Conservation (phyloP, 106 monocot genomes). For the Phalaenopsis equestris region DNA sequence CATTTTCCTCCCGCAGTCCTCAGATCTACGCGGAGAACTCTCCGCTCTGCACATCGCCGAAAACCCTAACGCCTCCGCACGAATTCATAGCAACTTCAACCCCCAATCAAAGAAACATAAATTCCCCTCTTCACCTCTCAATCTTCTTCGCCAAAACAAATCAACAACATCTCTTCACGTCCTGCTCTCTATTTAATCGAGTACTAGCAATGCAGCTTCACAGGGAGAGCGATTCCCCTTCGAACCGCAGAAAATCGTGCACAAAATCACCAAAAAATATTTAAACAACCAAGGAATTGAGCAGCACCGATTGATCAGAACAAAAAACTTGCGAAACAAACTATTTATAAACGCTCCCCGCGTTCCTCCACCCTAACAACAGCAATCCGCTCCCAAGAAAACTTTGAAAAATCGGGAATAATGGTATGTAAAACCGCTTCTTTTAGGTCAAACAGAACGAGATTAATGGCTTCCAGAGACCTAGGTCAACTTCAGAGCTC, state of each 20-base stretch:
- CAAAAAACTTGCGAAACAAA: not conserved
- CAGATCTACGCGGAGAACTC: constrained; percentile 1
- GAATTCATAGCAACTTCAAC: not conserved
- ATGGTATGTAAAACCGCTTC: not conserved
- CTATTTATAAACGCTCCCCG: not conserved
- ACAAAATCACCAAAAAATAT: not conserved
- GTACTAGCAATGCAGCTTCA: not conserved
- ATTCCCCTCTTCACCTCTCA: not conserved
- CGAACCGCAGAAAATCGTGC: not conserved
- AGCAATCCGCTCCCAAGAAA: not conserved
- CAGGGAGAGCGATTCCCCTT: not conserved
- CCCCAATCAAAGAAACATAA: not conserved
- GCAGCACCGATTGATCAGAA: not conserved
- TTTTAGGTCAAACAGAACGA: not conserved
- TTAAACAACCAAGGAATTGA: not conserved
- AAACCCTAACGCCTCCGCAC: not conserved
- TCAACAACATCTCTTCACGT: not conserved
- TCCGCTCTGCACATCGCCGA: not conserved
- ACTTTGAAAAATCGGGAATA: not conserved
- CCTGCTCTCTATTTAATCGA: not conserved
- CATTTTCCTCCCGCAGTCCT: constrained; percentile 7
- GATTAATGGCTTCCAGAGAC: not conserved
- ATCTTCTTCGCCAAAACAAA: not conserved
- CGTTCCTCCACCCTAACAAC: not conserved
- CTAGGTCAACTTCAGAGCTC: not conserved